Evolutionary conservation across 352 stramenopile species (phyloP).

Genomic region (Phytophthora fragariae): DNA sequence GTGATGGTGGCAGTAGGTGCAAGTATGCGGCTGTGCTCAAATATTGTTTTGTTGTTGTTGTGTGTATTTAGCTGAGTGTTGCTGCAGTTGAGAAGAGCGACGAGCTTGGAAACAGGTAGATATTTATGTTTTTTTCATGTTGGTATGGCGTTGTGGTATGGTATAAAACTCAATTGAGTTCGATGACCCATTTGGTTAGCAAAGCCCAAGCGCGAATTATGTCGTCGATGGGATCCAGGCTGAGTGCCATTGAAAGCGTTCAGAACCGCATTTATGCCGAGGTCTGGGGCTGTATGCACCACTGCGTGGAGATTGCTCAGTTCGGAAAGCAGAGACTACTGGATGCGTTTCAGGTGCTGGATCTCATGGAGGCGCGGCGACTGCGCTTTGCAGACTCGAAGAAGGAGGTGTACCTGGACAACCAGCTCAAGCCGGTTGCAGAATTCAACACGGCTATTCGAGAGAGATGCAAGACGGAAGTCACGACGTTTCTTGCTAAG

Average conservation of each 20-base stretch:
- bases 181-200: constrained; percentile 31
- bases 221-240: constrained; percentile 68
- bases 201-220: constrained; percentile 75
- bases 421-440: constrained; percentile 54
- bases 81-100: constrained; percentile 71
- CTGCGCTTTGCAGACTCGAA: constrained; percentile 63
- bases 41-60: constrained; percentile 1
- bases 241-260: constrained; percentile 68
- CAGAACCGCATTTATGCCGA: constrained; percentile 73
- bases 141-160: too few species aligned
- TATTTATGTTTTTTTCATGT: neutral
- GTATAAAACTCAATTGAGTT: neutral
- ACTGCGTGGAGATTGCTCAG: constrained; percentile 86
- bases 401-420: constrained; percentile 68
- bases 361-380: constrained; percentile 77
- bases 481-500: constrained; percentile 58
- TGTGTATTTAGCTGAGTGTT: constrained; percentile 54
- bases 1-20: neutral
- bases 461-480: constrained; percentile 71
- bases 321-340: constrained; percentile 71
- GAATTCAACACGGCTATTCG: constrained; percentile 57
- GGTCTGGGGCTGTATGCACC: constrained; percentile 82
- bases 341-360: constrained; percentile 78
- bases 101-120: constrained; percentile 74
- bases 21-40: neutral